These are phyloP conservation scores for Vairimorpha ceranae DNA, from an alignment of 371 early-diverging fungal species.

Conservation along the genomic window DNA sequence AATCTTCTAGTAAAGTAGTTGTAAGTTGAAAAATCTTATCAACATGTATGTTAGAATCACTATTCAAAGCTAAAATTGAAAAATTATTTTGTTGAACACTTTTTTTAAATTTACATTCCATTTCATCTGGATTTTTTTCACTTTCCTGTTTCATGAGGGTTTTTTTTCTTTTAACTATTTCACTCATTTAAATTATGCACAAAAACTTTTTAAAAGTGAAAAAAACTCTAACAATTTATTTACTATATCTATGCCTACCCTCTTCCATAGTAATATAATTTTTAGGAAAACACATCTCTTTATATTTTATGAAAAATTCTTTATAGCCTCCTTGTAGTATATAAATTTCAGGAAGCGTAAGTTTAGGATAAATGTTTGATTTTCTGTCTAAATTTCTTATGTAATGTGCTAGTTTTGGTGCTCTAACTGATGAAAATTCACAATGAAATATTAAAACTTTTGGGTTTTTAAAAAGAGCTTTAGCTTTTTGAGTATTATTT, in stretches of 20 bases:
- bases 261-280: constrained; percentile 57
- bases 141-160: too few relatives aligned
- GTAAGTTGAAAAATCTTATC: too few relatives aligned
- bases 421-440: constrained; percentile 75
- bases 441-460: constrained; percentile 74
- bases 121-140: too few relatives aligned
- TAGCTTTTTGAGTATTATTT: constrained; percentile 64
- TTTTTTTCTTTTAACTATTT: not conserved
- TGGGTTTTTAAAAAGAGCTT: constrained; percentile 47
- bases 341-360: constrained; percentile 76
- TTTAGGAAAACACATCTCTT: constrained; percentile 56
- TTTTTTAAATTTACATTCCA: too few relatives aligned
- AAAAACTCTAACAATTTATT: constrained; percentile 1
- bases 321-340: constrained; percentile 79
- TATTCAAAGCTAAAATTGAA: too few relatives aligned
- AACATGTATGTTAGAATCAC: too few relatives aligned
- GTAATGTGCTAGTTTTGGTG: constrained; percentile 71
- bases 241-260: constrained; percentile 23
- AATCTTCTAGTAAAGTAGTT: not conserved
- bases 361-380: constrained; percentile 69
- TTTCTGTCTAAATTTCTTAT: constrained; percentile 72
- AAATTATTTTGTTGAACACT: too few relatives aligned
- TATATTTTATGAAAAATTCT: constrained; percentile 66
- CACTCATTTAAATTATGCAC: too few relatives aligned
- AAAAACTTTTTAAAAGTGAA: too few relatives aligned